Evolutionary conservation across 2,329 filamentous ascomycete species (phyloP), one percentile per base, ranked within the genome.

Genomic region (Cylindrodendrum hubeiense): DNA sequence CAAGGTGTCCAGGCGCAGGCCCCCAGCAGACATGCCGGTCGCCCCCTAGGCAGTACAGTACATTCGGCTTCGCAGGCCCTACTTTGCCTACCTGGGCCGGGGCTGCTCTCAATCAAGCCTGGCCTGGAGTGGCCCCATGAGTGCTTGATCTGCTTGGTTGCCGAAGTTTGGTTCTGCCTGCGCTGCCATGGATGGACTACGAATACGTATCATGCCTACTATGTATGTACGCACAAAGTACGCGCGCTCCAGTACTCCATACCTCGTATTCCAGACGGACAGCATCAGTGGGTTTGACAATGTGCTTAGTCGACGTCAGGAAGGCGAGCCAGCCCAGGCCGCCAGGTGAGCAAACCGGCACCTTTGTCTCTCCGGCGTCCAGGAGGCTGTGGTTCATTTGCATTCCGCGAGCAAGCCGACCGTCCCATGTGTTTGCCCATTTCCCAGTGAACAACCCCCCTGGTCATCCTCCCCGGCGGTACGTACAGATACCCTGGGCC

Each of bases 71-170:
- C 51, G 22, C 41, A 54, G 46, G 34, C 46, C 28, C 33, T 51
- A 59, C 46, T 34, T 59, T 59, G 56, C 56, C 53, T 34, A 52
- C 47, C 46, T 57, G 21, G 49, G 41, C 33, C 41, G 30, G 55
- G 53, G 24, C 60, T 53, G 39, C 24, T 46, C 54, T 58, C 53
- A 47, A 49, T 63, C 60, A 46, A 63, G 43, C 50, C 41, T 26
- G 54, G 60, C 37, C 30, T 53, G 41, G 24, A 37, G 54, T 63
- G 60, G 60, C 24, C 54, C 60, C 60, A 63, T 63, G 60, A 52
- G 39, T 53, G 47, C 47, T 53, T 63, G 41, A 8, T 30, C 28
- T 30, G 9, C 5, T 39, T 17, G 17, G 37, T 39, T 39, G 37
- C 37, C 37, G 37, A 39, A 39, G 37, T 39, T 39, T 39, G 37